Percentiles rank a stretch among this genome's conserved stretches.
These are phyloP conservation scores for Saraca asoca DNA, from an alignment of 331 rosid species.

Conservation along the genomic window DNA sequence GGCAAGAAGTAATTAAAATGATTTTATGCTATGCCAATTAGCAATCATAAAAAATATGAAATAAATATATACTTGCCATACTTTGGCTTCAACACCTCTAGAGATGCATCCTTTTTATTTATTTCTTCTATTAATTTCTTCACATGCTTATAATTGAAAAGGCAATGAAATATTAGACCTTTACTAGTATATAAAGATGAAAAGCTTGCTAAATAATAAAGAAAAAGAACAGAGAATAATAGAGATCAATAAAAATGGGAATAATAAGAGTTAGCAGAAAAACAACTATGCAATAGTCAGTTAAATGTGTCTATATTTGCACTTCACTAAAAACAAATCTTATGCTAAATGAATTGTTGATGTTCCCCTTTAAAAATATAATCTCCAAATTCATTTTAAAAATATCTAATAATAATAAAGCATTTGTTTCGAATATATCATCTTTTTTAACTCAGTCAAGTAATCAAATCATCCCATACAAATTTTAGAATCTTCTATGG, in stretches of 20 bases:
- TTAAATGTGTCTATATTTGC: too few relatives aligned
- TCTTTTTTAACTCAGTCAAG: too few relatives aligned
- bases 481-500: not conserved
- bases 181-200: not conserved
- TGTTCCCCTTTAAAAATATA: not conserved
- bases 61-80: slow-evolving; percentile 69
- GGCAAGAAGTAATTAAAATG: too few relatives aligned
- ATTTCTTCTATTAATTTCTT: slow-evolving; percentile 84
- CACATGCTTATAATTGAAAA: slow-evolving; percentile 80
- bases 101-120: slow-evolving; percentile 74
- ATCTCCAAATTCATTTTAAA: not conserved
- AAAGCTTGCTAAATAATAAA: too few relatives aligned
- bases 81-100: slow-evolving; percentile 89
- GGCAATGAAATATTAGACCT: not conserved
- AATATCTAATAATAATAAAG: not conserved
- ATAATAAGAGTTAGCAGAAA: too few relatives aligned
- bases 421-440: too few relatives aligned
- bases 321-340: too few relatives aligned
- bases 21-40: too few relatives aligned
- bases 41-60: too few relatives aligned
- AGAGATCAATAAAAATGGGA: too few relatives aligned
- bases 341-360: not conserved
- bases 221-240: too few relatives aligned
- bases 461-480: too few relatives aligned
- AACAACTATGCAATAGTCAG: not conserved